phyloP scores from a whole-genome alignment of 2,329 filamentous ascomycete species.

The Penicillium olsonii region DNA sequence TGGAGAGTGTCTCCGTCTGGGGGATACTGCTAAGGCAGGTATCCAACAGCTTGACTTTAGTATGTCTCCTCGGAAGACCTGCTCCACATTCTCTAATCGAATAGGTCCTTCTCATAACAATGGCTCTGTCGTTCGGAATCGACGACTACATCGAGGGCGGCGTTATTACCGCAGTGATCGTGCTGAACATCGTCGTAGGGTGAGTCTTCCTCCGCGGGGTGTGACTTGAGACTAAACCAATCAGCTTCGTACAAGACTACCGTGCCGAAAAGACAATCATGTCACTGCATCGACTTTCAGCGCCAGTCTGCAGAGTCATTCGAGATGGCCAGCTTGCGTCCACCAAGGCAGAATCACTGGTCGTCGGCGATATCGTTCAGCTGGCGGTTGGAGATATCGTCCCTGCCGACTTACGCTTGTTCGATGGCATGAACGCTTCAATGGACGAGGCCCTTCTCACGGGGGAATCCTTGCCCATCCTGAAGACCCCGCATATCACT shows the following conservation, averaged over 20 bases:
- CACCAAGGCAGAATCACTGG: constrained; percentile 58
- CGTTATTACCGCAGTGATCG: constrained; percentile 60
- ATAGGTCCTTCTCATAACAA: constrained; percentile 75
- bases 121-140: constrained; percentile 62
- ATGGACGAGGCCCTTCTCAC: constrained; percentile 69
- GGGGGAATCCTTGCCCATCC: constrained; percentile 62
- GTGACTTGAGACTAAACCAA: not conserved
- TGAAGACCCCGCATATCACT: constrained; percentile 48
- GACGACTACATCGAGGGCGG: constrained; percentile 60
- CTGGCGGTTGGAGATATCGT: constrained; percentile 59
- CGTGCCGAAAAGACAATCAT: constrained; percentile 63
- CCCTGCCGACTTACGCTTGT: constrained; percentile 58
- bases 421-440: constrained; percentile 68
- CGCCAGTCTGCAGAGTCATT: constrained; percentile 58
- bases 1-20: constrained; percentile 71
- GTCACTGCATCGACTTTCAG: constrained; percentile 56
- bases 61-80: constrained; percentile 31
- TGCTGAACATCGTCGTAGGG: constrained; percentile 60
- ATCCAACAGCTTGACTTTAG: constrained; percentile 73
- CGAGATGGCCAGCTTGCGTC: constrained; percentile 57
- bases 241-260: constrained; percentile 59
- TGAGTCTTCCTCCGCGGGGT: constrained; percentile 13
- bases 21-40: constrained; percentile 76
- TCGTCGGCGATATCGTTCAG: constrained; percentile 59
- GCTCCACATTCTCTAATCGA: not conserved